These are phyloP conservation scores for Xylona heveae DNA, from an alignment of 495 filamentous ascomycete species.

Conservation along the genomic window DNA sequence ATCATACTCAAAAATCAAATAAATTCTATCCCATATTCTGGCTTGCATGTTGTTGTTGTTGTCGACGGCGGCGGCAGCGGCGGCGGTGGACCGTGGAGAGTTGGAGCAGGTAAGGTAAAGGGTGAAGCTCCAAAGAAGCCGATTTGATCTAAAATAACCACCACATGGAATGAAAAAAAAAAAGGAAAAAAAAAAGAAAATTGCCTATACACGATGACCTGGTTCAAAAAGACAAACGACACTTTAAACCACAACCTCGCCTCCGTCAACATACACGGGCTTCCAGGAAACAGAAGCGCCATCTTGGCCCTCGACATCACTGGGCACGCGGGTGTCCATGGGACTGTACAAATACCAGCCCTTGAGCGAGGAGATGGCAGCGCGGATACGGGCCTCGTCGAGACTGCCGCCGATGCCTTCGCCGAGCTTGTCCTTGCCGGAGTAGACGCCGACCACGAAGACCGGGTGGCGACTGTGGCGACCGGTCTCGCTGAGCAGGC, in stretches of 20 bases:
- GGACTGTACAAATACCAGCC: slow-evolving; percentile 93
- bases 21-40: too few species aligned
- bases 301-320: slow-evolving; percentile 38
- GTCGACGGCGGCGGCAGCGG: too few species aligned
- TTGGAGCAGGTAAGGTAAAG: too few species aligned
- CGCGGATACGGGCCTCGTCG: slow-evolving; percentile 52
- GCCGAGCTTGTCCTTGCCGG: slow-evolving; percentile 69
- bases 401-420: slow-evolving; percentile 62
- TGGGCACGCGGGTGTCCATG: slow-evolving; percentile 47
- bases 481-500: slow-evolving; percentile 75
- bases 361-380: slow-evolving; percentile 67
- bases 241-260: slow-evolving; percentile 66
- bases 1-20: too few species aligned
- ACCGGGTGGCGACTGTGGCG: slow-evolving; percentile 63
- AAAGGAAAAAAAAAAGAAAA: too few species aligned
- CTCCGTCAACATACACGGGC: slow-evolving; percentile 70
- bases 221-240: not conserved
- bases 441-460: slow-evolving; percentile 87
- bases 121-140: too few species aligned
- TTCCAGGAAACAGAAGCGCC: slow-evolving; percentile 41
- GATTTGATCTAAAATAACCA: too few species aligned
- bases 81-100: too few species aligned
- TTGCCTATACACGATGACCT: too few species aligned
- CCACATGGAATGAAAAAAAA: too few species aligned
- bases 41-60: not conserved